phyloP scores from a whole-genome alignment of 1,284 basidiomycete species.

The Schizophyllum commune region DNA sequence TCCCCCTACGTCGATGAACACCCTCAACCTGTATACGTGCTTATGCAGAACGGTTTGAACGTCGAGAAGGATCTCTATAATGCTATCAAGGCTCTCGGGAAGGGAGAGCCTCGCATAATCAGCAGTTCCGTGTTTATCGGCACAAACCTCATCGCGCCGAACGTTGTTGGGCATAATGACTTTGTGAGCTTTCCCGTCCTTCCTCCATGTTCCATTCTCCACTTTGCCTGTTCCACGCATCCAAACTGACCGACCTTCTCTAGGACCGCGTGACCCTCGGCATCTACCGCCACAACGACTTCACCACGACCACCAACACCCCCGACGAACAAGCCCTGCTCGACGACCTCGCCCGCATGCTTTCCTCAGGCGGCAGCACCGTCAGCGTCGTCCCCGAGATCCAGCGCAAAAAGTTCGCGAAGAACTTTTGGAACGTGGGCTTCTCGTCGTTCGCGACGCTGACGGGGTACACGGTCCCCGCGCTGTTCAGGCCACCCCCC shows the following conservation, averaged over 20 bases:
- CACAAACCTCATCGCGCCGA: slow-evolving; percentile 39
- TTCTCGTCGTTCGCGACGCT: slow-evolving; percentile 49
- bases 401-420: slow-evolving; percentile 51
- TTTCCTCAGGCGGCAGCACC: slow-evolving; percentile 40
- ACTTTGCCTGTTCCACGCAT: not conserved
- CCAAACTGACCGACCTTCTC: not conserved
- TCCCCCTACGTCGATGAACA: slow-evolving; percentile 37
- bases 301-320: slow-evolving; percentile 33
- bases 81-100: slow-evolving; percentile 34
- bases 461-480: slow-evolving; percentile 38
- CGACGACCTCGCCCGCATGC: slow-evolving; percentile 37
- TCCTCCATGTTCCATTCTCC: not conserved
- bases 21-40: slow-evolving; percentile 52
- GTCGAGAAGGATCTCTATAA: slow-evolving; percentile 64
- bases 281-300: slow-evolving; percentile 41
- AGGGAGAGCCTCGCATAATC: slow-evolving; percentile 42
- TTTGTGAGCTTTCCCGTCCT: slow-evolving; percentile 33
- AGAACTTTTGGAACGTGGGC: slow-evolving; percentile 60
- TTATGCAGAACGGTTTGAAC: slow-evolving; percentile 74
- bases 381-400: slow-evolving; percentile 48
- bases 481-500: slow-evolving; percentile 44
- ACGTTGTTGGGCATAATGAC: slow-evolving; percentile 41
- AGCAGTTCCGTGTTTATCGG: slow-evolving; percentile 48
- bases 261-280: slow-evolving; percentile 48
- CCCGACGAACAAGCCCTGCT: slow-evolving; percentile 35